A percentile compares a stretch with the other conserved stretches of the same genome.
phyloP scores from a whole-genome alignment of 768 basidiomycete genomes.

The Plicaturopsis crispa region DNA sequence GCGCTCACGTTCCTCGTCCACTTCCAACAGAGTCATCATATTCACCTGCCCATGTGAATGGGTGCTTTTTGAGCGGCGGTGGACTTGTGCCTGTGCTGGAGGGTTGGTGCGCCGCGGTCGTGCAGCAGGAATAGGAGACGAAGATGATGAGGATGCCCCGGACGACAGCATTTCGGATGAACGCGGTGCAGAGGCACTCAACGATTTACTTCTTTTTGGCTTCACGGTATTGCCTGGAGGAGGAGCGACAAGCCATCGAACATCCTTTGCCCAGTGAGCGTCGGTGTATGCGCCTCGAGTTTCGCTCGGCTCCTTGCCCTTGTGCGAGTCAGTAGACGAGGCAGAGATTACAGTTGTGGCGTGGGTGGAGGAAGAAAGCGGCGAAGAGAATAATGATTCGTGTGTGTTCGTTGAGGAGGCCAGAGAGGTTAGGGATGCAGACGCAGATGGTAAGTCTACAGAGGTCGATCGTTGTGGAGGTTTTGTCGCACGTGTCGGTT shows the following conservation, averaged over 20 bases:
- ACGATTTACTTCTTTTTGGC: too few relatives aligned
- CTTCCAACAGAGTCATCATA: too few relatives aligned
- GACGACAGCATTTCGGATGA: conserved; percentile 5
- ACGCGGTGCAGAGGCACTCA: conserved; percentile 2
- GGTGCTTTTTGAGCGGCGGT: too few relatives aligned
- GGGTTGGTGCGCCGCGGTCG: too few relatives aligned
- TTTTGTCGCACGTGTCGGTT: too few relatives aligned
- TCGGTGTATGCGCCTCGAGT: conserved; percentile 43
- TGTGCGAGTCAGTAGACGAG: conserved; percentile 7
- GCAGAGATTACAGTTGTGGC: conserved; percentile 11
- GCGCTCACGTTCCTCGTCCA: too few relatives aligned
- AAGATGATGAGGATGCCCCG: conserved; percentile 3
- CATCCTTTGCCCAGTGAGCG: conserved; percentile 63
- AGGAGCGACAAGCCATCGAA: conserved; percentile 51
- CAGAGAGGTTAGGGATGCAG: conserved; percentile 39
- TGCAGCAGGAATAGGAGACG: conserved; percentile 14
- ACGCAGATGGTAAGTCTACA: too few relatives aligned
- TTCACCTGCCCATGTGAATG: too few relatives aligned
- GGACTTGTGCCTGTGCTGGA: too few relatives aligned
- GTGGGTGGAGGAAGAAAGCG: conserved; percentile 13
- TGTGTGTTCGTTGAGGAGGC: conserved; percentile 32
- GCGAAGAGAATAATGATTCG: conserved; percentile 25
- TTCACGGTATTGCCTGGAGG: too few relatives aligned
- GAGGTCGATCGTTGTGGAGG: too few relatives aligned
- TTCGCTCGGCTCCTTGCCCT: too few relatives aligned